Evolutionary conservation across 192 early-diverging fungal genomes (phyloP).

Genomic region (Mortierella hygrophila): DNA sequence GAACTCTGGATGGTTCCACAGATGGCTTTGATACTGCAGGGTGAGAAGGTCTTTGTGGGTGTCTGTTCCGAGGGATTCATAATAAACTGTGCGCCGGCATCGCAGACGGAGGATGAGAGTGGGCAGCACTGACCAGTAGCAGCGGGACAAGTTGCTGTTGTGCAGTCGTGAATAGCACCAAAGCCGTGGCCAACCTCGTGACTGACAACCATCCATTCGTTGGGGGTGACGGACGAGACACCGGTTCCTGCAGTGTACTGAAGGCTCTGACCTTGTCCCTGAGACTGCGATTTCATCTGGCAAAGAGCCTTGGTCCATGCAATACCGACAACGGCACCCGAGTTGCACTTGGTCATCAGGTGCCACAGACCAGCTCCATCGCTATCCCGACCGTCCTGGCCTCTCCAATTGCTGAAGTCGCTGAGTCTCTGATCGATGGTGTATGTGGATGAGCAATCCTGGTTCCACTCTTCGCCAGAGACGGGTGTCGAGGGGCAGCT

Average conservation of each 20-base stretch:
- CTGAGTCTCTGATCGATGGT: conserved; percentile 80
- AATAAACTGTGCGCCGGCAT: conserved; percentile 73
- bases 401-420: conserved; percentile 93
- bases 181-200: conserved; percentile 95
- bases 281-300: conserved; percentile 53
- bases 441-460: conserved; percentile 79
- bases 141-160: conserved; percentile 70
- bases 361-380: conserved; percentile 93
- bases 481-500: conserved; percentile 67
- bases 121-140: conserved; percentile 70
- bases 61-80: conserved; percentile 85
- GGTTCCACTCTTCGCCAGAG: conserved; percentile 76
- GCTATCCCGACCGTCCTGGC: conserved; percentile 57
- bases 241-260: conserved; percentile 84
- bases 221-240: conserved; percentile 83
- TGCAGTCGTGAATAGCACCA: conserved; percentile 94
- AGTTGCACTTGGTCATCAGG: conserved; percentile 86
- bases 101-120: conserved; percentile 73
- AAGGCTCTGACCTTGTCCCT: conserved; percentile 40
- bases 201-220: conserved; percentile 96
- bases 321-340: conserved; percentile 85
- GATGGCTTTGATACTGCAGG: conserved; percentile 54
- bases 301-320: conserved; percentile 89
- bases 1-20: conserved; percentile 43
- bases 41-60: conserved; percentile 71